Percentiles rank a stretch among this genome's conserved stretches.
Evolutionary conservation across 805 yeast species (phyloP).

Genomic region (Metschnikowia hibisci): DNA sequence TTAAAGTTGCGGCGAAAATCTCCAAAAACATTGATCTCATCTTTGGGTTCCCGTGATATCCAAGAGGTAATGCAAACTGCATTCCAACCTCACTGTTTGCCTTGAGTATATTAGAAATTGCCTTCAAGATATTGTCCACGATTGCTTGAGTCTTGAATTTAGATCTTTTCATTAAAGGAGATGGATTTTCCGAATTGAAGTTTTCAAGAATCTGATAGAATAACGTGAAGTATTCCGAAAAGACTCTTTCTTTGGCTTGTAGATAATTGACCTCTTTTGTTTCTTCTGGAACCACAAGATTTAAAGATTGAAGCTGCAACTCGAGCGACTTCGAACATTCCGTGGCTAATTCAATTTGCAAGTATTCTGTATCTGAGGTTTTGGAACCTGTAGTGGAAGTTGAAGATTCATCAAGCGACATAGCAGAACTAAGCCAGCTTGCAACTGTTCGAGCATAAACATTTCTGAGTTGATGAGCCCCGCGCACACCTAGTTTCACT

Average conservation of each 20-base stretch:
- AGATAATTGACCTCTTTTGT: conserved; percentile 49
- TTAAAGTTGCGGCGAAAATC: conserved; percentile 67
- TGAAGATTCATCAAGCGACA: conserved; percentile 24
- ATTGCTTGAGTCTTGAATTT: conserved; percentile 55
- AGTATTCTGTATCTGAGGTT: conserved; percentile 39
- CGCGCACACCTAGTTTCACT: conserved; percentile 32
- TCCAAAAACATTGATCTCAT: conserved; percentile 71
- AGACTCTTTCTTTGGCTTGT: conserved; percentile 55
- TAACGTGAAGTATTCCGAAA: conserved; percentile 64
- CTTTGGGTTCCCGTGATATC: conserved; percentile 62
- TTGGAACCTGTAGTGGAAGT: not conserved
- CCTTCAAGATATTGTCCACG: conserved; percentile 59
- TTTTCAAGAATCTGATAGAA: conserved; percentile 53
- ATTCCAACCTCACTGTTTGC: conserved; percentile 76
- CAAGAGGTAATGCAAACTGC: conserved; percentile 71
- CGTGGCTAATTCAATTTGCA: conserved; percentile 56
- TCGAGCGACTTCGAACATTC: conserved; percentile 62
- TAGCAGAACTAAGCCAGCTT: conserved; percentile 54
- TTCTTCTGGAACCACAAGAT: conserved; percentile 58
- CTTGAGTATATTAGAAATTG: conserved; percentile 64
- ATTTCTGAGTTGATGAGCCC: conserved; percentile 48
- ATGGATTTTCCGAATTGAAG: conserved; percentile 26
- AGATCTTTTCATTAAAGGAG: conserved; percentile 21
- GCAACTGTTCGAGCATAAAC: conserved; percentile 42
- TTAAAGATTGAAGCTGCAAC: conserved; percentile 49